These are phyloP conservation scores for Aspergillus biplanus DNA, from an alignment of 495 filamentous ascomycete species.

Conservation along the genomic window DNA sequence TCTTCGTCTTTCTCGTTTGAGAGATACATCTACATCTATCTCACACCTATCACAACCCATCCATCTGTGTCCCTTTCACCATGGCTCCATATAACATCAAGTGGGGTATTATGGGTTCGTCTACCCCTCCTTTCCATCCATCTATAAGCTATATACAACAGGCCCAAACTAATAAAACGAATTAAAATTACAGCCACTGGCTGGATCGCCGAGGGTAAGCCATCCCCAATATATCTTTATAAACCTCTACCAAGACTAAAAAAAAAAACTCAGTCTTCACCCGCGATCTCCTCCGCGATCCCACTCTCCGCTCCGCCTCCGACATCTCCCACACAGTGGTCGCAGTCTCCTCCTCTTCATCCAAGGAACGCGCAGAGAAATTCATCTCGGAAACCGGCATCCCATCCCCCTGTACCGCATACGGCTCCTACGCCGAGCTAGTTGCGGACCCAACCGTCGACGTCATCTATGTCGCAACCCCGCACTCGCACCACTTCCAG, in stretches of 20 bases:
- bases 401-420: conserved; percentile 68
- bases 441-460: conserved; percentile 78
- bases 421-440: conserved; percentile 80
- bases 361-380: conserved; percentile 63
- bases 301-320: conserved; percentile 67
- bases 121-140: not conserved
- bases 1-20: not conserved
- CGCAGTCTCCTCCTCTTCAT: conserved; percentile 82
- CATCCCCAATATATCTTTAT: not conserved
- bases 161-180: conserved; percentile 23
- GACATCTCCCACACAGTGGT: conserved; percentile 79
- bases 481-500: conserved; percentile 94
- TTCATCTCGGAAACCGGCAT: conserved; percentile 73
- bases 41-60: not conserved
- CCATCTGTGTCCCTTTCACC: conserved; percentile 15
- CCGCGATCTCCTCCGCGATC: conserved; percentile 80
- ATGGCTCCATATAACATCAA: conserved; percentile 62
- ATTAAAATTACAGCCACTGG: conserved; percentile 63
- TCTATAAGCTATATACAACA: not conserved
- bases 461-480: conserved; percentile 91
- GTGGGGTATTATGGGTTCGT: conserved; percentile 76
- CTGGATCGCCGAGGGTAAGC: conserved; percentile 73
- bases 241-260: not conserved
- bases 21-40: not conserved
- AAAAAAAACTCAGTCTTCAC: conserved; percentile 63